A percentile compares a stretch with the other conserved stretches of the same genome.
phyloP scores from a whole-genome alignment of 306 rosid species.

The Prinsepia uniflora region DNA sequence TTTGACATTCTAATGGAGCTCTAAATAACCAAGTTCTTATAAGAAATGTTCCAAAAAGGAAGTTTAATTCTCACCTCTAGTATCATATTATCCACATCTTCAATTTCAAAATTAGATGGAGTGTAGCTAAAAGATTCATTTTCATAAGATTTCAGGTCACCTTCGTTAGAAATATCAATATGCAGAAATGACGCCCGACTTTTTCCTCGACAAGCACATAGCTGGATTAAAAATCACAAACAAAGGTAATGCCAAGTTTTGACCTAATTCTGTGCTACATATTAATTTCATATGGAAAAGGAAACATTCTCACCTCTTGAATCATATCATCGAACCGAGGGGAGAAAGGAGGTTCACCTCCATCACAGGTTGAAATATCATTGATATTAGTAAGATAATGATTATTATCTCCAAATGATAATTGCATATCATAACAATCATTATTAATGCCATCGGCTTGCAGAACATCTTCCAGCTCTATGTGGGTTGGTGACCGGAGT shows the following conservation, averaged over 20 bases:
- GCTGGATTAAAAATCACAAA: slow-evolving; percentile 23
- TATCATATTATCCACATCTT: not conserved
- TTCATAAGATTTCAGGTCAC: too few species aligned
- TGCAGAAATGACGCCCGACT: not conserved
- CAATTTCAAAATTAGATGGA: not conserved
- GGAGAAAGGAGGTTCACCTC: not conserved
- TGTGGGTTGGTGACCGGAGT: not conserved
- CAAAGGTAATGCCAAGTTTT: not conserved
- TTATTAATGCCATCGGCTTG: slow-evolving; percentile 3
- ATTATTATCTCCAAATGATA: not conserved
- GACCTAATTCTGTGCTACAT: not conserved
- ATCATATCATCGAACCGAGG: not conserved
- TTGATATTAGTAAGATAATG: not conserved
- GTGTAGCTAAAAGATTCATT: too few species aligned
- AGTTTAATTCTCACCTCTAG: not conserved
- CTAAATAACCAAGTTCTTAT: slow-evolving; percentile 1
- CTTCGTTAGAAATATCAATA: not conserved
- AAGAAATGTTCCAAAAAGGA: not conserved
- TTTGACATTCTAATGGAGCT: slow-evolving; percentile 3
- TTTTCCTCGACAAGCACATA: not conserved
- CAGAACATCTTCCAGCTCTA: slow-evolving; percentile 17
- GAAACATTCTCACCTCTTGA: slow-evolving; percentile 4
- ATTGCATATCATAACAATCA: slow-evolving; percentile 8
- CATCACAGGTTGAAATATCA: slow-evolving; percentile 14
- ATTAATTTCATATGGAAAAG: not conserved